These are phyloP conservation scores for Ceratocystis albifundus DNA, from an alignment of 2,329 filamentous ascomycete genomes.

Conservation along the genomic window DNA sequence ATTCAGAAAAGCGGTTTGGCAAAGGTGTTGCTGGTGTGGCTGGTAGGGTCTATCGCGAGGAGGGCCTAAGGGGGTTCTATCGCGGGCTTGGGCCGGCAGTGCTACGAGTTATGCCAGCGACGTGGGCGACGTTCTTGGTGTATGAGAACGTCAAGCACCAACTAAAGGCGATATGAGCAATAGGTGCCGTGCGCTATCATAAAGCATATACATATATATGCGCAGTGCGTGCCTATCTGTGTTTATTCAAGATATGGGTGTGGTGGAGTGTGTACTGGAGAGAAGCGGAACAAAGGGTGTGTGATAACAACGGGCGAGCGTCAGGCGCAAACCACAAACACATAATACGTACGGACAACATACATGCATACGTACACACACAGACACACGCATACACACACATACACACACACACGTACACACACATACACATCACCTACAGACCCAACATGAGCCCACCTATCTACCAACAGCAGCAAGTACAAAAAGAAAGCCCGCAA, in stretches of 20 bases:
- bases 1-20: slow-evolving; percentile 63
- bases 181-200: too few relatives aligned
- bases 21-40: slow-evolving; percentile 60
- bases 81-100: slow-evolving; percentile 80
- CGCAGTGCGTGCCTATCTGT: too few relatives aligned
- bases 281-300: too few relatives aligned
- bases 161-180: slow-evolving; percentile 35
- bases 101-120: slow-evolving; percentile 83
- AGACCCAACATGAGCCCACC: too few relatives aligned
- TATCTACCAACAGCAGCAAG: not conserved
- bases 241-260: not conserved
- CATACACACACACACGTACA: too few relatives aligned
- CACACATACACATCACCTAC: too few relatives aligned
- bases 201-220: too few relatives aligned
- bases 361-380: too few relatives aligned
- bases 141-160: slow-evolving; percentile 86
- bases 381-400: too few relatives aligned
- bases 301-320: too few relatives aligned
- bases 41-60: slow-evolving; percentile 61
- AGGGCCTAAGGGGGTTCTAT: slow-evolving; percentile 78
- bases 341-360: too few relatives aligned
- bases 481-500: not conserved
- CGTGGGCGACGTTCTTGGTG: slow-evolving; percentile 91
- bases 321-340: too few relatives aligned
- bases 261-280: not conserved